Evolutionary conservation across 345 rosid genomes (phyloP).

Genomic region (Ailanthus altissimus): DNA sequence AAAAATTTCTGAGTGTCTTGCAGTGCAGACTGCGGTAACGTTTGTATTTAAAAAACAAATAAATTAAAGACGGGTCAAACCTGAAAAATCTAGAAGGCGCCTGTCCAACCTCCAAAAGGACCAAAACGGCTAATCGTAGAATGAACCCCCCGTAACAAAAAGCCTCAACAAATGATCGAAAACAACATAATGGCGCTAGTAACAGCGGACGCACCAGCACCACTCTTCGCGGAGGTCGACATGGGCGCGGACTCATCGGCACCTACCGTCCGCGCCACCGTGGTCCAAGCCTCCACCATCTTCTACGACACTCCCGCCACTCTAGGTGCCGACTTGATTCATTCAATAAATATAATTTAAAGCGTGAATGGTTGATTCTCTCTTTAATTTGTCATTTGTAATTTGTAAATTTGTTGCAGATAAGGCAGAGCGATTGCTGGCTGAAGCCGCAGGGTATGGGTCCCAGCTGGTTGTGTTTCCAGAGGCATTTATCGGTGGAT

Average conservation of each 20-base stretch:
- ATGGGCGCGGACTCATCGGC: conserved; percentile 68
- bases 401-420: conserved; percentile 34
- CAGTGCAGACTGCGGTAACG: too few relatives aligned
- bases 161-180: too few relatives aligned
- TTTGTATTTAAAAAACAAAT: too few relatives aligned
- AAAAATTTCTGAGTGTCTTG: too few relatives aligned
- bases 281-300: conserved; percentile 89
- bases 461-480: conserved; percentile 92
- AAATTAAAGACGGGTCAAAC: not conserved
- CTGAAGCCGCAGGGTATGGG: conserved; percentile 82
- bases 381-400: too few relatives aligned
- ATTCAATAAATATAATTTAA: not conserved
- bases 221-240: conserved; percentile 73
- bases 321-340: conserved; percentile 43
- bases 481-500: conserved; percentile 92
- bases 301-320: conserved; percentile 93
- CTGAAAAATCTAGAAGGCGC: not conserved
- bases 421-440: conserved; percentile 85
- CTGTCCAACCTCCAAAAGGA: not conserved
- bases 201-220: conserved; percentile 44
- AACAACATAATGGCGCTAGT: conserved; percentile 49
- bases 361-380: not conserved
- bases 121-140: not conserved
- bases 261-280: conserved; percentile 74
- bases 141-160: not conserved